These are phyloP conservation scores for Cladophialophora carrionii DNA, from an alignment of 2,329 filamentous ascomycete species.

Conservation along the genomic window DNA sequence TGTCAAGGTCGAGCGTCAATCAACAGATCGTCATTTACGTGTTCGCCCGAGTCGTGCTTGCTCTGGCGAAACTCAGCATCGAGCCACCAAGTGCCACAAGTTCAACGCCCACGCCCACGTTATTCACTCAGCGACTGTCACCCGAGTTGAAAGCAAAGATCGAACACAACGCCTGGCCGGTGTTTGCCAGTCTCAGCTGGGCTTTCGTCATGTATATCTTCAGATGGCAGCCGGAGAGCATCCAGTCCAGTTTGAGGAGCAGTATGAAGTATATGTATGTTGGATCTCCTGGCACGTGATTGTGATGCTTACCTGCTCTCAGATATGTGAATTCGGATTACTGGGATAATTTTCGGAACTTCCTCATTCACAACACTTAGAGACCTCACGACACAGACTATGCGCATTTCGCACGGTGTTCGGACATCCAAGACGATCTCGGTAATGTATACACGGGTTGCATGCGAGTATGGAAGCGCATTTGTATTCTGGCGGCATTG, in stretches of 20 bases:
- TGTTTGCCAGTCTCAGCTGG: slow-evolving; percentile 90
- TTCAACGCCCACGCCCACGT: slow-evolving; percentile 35
- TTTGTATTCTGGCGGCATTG: neutral
- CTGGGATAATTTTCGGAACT: slow-evolving; percentile 83
- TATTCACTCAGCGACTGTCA: slow-evolving; percentile 40
- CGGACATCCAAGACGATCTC: slow-evolving; percentile 1
- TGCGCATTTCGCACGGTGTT: slow-evolving; percentile 18
- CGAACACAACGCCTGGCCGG: slow-evolving; percentile 80
- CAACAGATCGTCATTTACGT: slow-evolving; percentile 92
- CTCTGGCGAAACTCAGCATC: slow-evolving; percentile 79
- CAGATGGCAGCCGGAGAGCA: slow-evolving; percentile 83
- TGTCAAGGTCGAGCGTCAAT: slow-evolving; percentile 26
- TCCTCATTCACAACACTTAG: slow-evolving; percentile 80
- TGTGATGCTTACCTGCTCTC: slow-evolving; percentile 6
- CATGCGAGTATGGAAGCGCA: neutral
- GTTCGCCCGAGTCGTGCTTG: slow-evolving; percentile 86
- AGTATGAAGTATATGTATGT: slow-evolving; percentile 96
- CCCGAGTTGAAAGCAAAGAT: slow-evolving; percentile 50
- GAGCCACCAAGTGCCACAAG: slow-evolving; percentile 56
- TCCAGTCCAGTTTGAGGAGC: slow-evolving; percentile 87
- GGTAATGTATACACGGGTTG: slow-evolving; percentile 8
- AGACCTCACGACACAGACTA: neutral
- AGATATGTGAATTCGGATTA: slow-evolving; percentile 79
- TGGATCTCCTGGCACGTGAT: slow-evolving; percentile 11
- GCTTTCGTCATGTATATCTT: slow-evolving; percentile 95